Percentiles rank a stretch among this genome's conserved stretches.
phyloP scores from a whole-genome alignment of 805 yeast genomes.

The Sugiyamaella valdiviana region DNA sequence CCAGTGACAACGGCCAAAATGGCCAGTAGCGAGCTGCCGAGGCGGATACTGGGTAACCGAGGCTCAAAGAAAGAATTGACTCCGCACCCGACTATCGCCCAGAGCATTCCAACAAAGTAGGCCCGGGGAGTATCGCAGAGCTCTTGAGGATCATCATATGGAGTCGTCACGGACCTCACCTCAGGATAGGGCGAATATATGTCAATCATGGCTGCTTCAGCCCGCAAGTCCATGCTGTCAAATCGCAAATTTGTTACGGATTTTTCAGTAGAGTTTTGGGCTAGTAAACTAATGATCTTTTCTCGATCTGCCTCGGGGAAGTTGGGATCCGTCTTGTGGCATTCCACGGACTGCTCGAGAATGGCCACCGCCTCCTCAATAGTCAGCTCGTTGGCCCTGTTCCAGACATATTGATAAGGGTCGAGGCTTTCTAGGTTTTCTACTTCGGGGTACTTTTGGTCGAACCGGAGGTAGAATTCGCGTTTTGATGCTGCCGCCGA shows the following conservation, averaged over 20 bases:
- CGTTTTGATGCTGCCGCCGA: too few species aligned
- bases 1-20: constrained; percentile 50
- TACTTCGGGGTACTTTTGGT: neutral
- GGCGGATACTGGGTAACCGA: constrained; percentile 44
- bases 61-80: constrained; percentile 53
- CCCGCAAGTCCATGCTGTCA: constrained; percentile 19
- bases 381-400: constrained; percentile 18
- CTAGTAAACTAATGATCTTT: constrained; percentile 14
- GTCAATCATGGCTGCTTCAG: constrained; percentile 38
- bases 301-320: constrained; percentile 35
- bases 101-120: constrained; percentile 32
- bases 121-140: constrained; percentile 47
- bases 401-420: neutral
- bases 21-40: constrained; percentile 41
- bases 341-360: constrained; percentile 35
- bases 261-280: constrained; percentile 27
- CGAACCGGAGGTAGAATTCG: too few species aligned
- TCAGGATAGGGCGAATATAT: constrained; percentile 52
- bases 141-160: constrained; percentile 42
- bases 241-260: constrained; percentile 27
- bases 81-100: constrained; percentile 48
- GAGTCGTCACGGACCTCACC: constrained; percentile 48
- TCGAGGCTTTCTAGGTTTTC: neutral
- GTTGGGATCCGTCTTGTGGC: constrained; percentile 45
- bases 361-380: constrained; percentile 38